phyloP scores from a whole-genome alignment of 306 rosid genomes.

The Hippophae gyantsensis region DNA sequence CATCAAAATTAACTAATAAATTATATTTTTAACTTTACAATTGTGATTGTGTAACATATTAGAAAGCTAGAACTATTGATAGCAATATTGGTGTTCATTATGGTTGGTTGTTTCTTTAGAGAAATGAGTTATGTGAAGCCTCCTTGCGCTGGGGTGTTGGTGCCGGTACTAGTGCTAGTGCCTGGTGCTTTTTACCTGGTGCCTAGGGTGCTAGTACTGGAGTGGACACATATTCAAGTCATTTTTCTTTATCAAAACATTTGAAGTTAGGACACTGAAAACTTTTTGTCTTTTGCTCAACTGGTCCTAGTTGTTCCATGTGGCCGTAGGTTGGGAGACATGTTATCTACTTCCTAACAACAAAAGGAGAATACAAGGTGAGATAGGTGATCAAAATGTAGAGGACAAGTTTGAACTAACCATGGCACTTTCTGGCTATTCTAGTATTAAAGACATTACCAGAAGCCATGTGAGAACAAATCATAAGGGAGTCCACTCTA shows the following conservation, averaged over 20 bases:
- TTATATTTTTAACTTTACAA: too few species aligned
- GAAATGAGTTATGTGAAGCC: slow-evolving; percentile 82
- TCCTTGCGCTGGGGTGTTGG: slow-evolving; percentile 24
- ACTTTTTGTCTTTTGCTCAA: not conserved
- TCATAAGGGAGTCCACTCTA: slow-evolving; percentile 21
- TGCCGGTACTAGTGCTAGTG: too few species aligned
- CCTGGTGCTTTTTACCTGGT: too few species aligned
- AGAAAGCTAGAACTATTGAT: slow-evolving; percentile 71
- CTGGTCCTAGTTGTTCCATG: not conserved
- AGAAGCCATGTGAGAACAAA: slow-evolving; percentile 42
- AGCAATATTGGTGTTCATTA: slow-evolving; percentile 40
- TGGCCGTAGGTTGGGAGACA: slow-evolving; percentile 46
- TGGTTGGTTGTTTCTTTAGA: slow-evolving; percentile 85
- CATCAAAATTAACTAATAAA: too few species aligned
- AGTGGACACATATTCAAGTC: too few species aligned
- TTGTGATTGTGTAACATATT: slow-evolving; percentile 20
- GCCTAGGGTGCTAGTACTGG: too few species aligned
- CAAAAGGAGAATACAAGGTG: slow-evolving; percentile 45
- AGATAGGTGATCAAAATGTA: slow-evolving; percentile 38
- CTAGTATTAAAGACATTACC: slow-evolving; percentile 30
- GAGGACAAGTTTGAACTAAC: slow-evolving; percentile 48
- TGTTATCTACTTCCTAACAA: slow-evolving; percentile 35
- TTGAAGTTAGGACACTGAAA: too few species aligned
- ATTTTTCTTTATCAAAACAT: too few species aligned
- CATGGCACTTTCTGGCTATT: slow-evolving; percentile 48